Conservation (phyloP, 2,329 filamentous ascomycete genomes). For the Zymoseptoria brevis region DNA sequence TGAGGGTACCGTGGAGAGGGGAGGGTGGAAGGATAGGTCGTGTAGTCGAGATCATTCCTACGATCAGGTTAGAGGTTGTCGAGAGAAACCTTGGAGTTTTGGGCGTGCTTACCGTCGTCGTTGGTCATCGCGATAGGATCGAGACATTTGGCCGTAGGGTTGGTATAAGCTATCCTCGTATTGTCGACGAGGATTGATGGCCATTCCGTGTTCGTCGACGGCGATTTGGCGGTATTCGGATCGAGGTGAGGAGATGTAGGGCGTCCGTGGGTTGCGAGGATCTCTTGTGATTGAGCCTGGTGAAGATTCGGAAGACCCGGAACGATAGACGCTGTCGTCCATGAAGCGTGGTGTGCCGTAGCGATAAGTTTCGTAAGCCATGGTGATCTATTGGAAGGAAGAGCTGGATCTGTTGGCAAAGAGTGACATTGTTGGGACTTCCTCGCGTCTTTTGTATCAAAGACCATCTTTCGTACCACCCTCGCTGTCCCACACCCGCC, state of each 20-base stretch:
- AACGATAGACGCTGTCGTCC: constrained; percentile 17
- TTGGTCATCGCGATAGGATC: background rate
- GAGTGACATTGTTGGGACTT: background rate
- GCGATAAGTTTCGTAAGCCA: background rate
- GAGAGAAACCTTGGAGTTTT: too few species aligned
- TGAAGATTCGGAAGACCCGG: constrained; percentile 2
- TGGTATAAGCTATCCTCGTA: background rate
- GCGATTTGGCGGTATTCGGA: constrained; percentile 1
- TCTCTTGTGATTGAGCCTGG: background rate
- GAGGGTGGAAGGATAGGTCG: constrained; percentile 18
- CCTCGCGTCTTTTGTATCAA: background rate
- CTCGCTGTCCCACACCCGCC: background rate
- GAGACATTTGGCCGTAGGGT: background rate
- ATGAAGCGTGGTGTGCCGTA: constrained; percentile 9
- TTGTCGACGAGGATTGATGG: background rate
- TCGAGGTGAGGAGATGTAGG: background rate
- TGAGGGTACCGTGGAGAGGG: constrained; percentile 15
- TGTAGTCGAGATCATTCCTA: constrained; percentile 19
- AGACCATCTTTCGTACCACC: background rate
- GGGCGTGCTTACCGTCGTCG: background rate
- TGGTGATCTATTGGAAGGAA: background rate
- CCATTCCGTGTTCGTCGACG: background rate
- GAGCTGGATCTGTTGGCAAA: background rate
- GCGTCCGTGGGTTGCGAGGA: background rate
- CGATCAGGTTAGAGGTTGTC: too few species aligned